Evolutionary conservation across 2,329 filamentous ascomycete species (phyloP).

Genomic region (Didymella arachidicola): DNA sequence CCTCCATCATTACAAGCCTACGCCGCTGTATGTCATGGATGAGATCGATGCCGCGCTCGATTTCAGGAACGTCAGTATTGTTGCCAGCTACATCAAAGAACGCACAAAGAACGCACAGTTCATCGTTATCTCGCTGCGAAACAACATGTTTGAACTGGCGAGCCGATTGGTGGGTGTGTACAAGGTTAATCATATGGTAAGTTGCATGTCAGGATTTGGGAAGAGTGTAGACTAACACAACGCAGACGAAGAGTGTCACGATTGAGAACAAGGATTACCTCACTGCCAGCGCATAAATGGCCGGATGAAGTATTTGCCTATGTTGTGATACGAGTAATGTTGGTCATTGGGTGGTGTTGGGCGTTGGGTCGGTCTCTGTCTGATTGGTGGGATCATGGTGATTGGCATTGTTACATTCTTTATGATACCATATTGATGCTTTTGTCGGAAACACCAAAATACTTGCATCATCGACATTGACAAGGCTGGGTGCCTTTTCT

Average conservation of each 20-base stretch:
- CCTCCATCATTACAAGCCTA: constrained; percentile 96
- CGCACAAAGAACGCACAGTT: constrained; percentile 99
- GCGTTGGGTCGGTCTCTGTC: not conserved
- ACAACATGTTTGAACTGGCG: constrained; percentile 99
- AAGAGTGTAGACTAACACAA: constrained; percentile 24
- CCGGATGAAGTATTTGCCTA: not conserved
- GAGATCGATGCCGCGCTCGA: constrained; percentile 98
- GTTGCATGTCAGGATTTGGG: constrained; percentile 24
- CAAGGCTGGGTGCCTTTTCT: too few species aligned
- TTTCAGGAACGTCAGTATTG: constrained; percentile 97
- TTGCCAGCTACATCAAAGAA: constrained; percentile 99
- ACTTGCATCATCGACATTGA: too few species aligned
- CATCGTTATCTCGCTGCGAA: constrained; percentile 95
- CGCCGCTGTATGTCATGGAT: constrained; percentile 98
- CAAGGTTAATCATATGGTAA: constrained; percentile 96
- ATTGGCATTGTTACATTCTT: not conserved
- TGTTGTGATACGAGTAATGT: constrained; percentile 3
- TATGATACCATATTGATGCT: not conserved
- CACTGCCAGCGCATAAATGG: constrained; percentile 26
- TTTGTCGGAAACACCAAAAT: too few species aligned
- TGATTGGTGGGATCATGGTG: not conserved
- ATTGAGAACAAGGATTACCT: constrained; percentile 61
- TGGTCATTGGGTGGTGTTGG: constrained; percentile 15
- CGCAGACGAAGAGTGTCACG: constrained; percentile 62
- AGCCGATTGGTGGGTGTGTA: constrained; percentile 94